Percentiles rank a stretch among this genome's conserved stretches.
phyloP scores from a whole-genome alignment of 1,139 yeast species.

The Yamadazyma sp. region DNA sequence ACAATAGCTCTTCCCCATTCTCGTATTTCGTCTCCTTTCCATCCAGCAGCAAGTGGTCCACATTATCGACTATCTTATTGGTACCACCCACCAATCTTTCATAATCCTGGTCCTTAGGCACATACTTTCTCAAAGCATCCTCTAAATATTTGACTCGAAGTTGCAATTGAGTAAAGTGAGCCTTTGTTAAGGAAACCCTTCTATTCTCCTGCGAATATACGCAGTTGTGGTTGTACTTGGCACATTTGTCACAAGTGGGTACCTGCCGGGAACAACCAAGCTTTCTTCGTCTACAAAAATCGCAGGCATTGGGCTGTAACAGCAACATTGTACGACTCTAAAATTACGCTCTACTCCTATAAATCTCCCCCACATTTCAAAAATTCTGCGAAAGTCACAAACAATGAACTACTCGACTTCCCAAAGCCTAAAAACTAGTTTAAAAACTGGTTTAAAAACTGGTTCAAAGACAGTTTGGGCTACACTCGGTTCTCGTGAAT shows the following conservation, averaged over 20 bases:
- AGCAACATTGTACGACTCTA: no score
- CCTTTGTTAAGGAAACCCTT: slow-evolving; percentile 8
- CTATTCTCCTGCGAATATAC: slow-evolving; percentile 13
- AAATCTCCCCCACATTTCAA: no score
- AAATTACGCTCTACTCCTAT: no score
- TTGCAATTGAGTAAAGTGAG: slow-evolving; percentile 6
- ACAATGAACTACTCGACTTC: no score
- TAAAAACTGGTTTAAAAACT: no score
- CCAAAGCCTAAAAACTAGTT: no score
- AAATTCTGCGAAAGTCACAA: no score
- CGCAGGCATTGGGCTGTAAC: slow-evolving; percentile 14
- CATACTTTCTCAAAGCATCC: slow-evolving; percentile 3
- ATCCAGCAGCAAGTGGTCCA: no score
- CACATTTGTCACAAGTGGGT: slow-evolving; percentile 9
- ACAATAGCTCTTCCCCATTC: slow-evolving; percentile 5
- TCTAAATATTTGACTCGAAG: slow-evolving; percentile 5
- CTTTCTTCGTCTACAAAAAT: slow-evolving; percentile 15
- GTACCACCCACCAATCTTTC: neutral
- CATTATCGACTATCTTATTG: neutral
- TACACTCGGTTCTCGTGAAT: no score
- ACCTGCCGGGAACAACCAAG: slow-evolving; percentile 9
- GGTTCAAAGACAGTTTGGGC: no score
- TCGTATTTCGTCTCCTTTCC: neutral
- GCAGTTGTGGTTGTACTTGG: slow-evolving; percentile 11
- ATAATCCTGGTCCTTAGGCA: slow-evolving; percentile 3